A percentile compares a stretch with the other conserved stretches of the same genome.
These are phyloP conservation scores for Ophiorrhiza pumila DNA, from an alignment of 257 asterid species.

Conservation along the genomic window DNA sequence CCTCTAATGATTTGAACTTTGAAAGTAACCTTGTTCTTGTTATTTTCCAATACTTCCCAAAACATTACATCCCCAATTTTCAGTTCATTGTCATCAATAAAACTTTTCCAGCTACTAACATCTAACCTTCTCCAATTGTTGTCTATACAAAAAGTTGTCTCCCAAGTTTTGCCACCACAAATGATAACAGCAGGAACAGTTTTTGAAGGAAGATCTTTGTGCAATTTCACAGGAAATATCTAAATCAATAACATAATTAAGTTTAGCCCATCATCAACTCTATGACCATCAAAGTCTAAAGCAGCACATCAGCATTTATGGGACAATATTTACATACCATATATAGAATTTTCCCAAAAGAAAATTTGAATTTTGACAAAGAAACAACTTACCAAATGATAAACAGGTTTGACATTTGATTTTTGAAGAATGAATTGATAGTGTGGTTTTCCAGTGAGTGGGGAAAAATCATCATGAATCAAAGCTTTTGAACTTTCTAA, in stretches of 20 bases:
- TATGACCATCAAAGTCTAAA: no score
- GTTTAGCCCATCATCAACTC: no score
- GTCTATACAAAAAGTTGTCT: background rate
- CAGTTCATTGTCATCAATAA: background rate
- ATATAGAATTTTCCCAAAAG: no score
- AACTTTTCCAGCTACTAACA: constrained; percentile 3
- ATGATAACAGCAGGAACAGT: constrained; percentile 2
- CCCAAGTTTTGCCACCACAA: constrained; percentile 10
- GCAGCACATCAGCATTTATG: no score
- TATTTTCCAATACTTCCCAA: background rate
- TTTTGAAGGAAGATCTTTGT: background rate
- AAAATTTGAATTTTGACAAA: background rate
- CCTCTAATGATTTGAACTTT: no score
- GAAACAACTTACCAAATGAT: background rate
- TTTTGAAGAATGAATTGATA: background rate
- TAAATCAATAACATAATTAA: background rate
- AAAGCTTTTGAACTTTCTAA: no score
- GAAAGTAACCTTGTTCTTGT: no score
- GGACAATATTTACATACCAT: no score
- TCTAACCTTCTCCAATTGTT: background rate
- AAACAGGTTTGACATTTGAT: background rate
- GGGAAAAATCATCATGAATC: background rate
- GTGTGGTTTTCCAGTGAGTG: background rate
- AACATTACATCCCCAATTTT: background rate
- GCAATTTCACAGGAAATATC: background rate